Evolutionary conservation across 768 basidiomycete species (phyloP).

Genomic region (Sistotremastrum niveocremeum): DNA sequence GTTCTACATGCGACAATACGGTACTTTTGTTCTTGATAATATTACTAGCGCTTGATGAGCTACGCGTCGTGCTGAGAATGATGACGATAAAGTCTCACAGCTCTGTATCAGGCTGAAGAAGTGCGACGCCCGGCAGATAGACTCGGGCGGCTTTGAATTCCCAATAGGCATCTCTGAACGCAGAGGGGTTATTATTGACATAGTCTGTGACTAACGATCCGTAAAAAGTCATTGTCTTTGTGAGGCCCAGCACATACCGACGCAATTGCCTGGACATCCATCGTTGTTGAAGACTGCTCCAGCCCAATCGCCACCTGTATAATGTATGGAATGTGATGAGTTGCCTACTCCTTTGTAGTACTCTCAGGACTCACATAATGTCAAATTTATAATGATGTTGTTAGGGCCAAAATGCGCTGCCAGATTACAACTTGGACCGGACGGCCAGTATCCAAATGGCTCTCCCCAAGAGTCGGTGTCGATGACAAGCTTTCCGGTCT

Average conservation of each 20-base stretch:
- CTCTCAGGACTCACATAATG: constrained; percentile 27
- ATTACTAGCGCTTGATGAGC: too few species aligned
- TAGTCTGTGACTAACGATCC: constrained; percentile 10
- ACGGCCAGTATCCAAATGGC: constrained; percentile 38
- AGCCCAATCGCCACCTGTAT: constrained; percentile 33
- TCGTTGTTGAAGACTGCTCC: constrained; percentile 26
- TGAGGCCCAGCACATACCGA: constrained; percentile 20
- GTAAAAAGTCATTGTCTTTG: constrained; percentile 28
- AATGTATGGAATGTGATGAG: too few species aligned
- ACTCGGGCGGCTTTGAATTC: constrained; percentile 47
- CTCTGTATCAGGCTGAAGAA: too few species aligned
- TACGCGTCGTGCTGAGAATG: too few species aligned
- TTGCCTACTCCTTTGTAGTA: neutral
- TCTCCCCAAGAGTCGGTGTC: constrained; percentile 22
- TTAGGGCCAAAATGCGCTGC: constrained; percentile 38
- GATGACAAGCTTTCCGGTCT: constrained; percentile 12
- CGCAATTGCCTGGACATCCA: constrained; percentile 19
- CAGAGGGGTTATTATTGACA: constrained; percentile 44
- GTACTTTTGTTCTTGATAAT: too few species aligned
- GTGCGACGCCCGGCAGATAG: constrained; percentile 19
- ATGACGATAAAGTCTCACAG: too few species aligned
- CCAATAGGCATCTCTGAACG: constrained; percentile 57
- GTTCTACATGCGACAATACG: too few species aligned
- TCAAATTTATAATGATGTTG: constrained; percentile 41
- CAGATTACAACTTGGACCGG: constrained; percentile 35